Evolutionary conservation across 2,329 filamentous ascomycete species (phyloP), one percentile per base, ranked within the genome.

Genomic region (Samsoniella hepiali): DNA sequence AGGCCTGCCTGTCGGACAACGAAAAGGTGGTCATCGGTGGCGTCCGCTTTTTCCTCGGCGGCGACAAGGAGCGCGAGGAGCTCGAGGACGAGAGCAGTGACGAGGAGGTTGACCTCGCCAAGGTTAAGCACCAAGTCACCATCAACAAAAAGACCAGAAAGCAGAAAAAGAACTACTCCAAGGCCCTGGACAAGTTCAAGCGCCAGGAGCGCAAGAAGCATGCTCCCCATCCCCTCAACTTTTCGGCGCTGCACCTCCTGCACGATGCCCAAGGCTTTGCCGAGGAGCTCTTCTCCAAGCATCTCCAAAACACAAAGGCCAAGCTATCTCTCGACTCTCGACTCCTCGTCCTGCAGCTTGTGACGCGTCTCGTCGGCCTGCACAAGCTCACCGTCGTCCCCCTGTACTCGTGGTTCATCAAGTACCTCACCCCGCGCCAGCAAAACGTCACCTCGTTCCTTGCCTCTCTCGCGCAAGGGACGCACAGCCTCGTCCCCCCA

Each of bases 131-230:
- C 75, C 90, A 95, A 75, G 84, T 88, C 34, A 90, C 88, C 50
- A 96, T 98, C 79, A 98, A 97, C 82, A 99, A 98, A 79, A 99
- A 98, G 82, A 90, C 88, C 17, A 94, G 90, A 74, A 98, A 98
- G 82, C 88, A 91, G 69, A 85, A 88, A 58, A 90, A 89, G 70
- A 84, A 87, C 38, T 85, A 97, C 59, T 90, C 91, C 63, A 91
- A 88, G 73, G 95, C 95, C 0, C 84, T 93, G 3, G 85, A 88
- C n/a, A 91, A 88, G 67, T 84, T 97, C 47, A 96, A 92, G 79
- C 88, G 83, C 72, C 86, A 89, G 72, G 91, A 97, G 74, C 88
- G 88, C 72, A 96, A 96, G 82, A 97, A 97, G 84, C 86, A 87
- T 67, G 86, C 91, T 67, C 91, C 93, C 3, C 91, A 96, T 70